A percentile compares a stretch with the other conserved stretches of the same genome.
Conservation (phyloP, 495 filamentous ascomycete species). For the Neurospora sp. region DNA sequence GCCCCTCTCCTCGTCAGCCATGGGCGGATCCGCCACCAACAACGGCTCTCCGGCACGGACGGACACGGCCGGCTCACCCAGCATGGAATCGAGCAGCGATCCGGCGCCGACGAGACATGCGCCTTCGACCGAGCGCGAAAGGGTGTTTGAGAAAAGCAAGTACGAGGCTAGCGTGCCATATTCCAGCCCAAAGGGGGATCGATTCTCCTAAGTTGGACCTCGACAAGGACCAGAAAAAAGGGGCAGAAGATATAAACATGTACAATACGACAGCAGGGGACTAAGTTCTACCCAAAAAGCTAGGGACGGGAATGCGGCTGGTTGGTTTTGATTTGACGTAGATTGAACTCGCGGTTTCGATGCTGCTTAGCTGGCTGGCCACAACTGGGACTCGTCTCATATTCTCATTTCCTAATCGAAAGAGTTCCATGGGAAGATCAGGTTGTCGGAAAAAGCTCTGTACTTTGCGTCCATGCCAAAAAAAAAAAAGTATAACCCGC, state of each 20-base stretch:
- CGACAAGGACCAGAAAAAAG: background rate
- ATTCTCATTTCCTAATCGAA: background rate
- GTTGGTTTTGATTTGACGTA: background rate
- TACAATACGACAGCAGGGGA: background rate
- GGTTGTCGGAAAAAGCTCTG: background rate
- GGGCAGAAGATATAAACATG: background rate
- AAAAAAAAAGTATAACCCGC: background rate
- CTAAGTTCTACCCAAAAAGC: background rate
- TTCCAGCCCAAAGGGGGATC: slow-evolving; percentile 67
- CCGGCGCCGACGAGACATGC: slow-evolving; percentile 81
- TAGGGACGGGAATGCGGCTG: background rate
- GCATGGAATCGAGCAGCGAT: slow-evolving; percentile 66
- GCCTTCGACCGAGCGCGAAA: slow-evolving; percentile 59
- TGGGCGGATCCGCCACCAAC: slow-evolving; percentile 22
- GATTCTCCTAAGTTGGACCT: slow-evolving; percentile 45
- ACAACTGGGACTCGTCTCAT: background rate
- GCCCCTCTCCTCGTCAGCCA: slow-evolving; percentile 27
- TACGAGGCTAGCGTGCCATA: slow-evolving; percentile 69
- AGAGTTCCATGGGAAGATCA: background rate
- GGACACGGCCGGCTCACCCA: slow-evolving; percentile 64
- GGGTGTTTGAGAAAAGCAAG: slow-evolving; percentile 72
- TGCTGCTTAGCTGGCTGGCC: background rate
- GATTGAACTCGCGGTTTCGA: background rate
- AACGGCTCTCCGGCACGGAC: slow-evolving; percentile 31
- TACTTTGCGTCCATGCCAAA: background rate